Conservation (phyloP, 2,329 filamentous ascomycete species). For the Rhynchosporium secalis region DNA sequence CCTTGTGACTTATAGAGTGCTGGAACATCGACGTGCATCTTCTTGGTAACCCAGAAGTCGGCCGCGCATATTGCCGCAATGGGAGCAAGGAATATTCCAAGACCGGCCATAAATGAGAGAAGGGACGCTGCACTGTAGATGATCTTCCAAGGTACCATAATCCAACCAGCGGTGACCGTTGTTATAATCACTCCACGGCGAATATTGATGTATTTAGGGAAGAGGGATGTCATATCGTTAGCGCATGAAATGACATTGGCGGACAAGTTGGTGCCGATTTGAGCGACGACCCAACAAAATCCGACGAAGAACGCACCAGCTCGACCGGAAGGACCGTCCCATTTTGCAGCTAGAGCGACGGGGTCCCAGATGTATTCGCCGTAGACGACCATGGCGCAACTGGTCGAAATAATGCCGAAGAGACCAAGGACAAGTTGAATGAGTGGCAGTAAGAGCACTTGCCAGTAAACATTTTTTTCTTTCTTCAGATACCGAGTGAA, state of each 20-base stretch:
- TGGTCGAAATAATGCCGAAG: conserved; percentile 38
- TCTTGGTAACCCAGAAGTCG: conserved; percentile 41
- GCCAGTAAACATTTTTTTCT: conserved; percentile 34
- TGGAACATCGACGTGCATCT: conserved; percentile 40
- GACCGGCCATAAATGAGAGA: conserved; percentile 40
- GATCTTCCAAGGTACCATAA: conserved; percentile 51
- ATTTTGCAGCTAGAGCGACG: conserved; percentile 29
- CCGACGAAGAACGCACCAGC: conserved; percentile 39
- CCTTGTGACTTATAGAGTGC: conserved; percentile 38
- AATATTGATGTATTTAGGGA: conserved; percentile 54
- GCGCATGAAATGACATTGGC: conserved; percentile 43
- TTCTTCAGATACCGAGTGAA: conserved; percentile 37
- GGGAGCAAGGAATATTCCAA: conserved; percentile 43
- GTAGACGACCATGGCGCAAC: conserved; percentile 39
- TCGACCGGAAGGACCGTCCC: conserved; percentile 34
- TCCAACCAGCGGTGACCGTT: conserved; percentile 45
- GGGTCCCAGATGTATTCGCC: conserved; percentile 40
- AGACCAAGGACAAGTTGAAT: conserved; percentile 34
- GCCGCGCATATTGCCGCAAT: conserved; percentile 43
- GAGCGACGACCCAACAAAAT: conserved; percentile 37
- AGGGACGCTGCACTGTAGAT: conserved; percentile 39
- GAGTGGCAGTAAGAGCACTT: conserved; percentile 35
- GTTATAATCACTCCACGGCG: conserved; percentile 47
- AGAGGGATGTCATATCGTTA: conserved; percentile 47
- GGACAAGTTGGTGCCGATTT: conserved; percentile 44